Conservation (phyloP, 148 eudicot genomes). For the Rhododendron mucronatum region DNA sequence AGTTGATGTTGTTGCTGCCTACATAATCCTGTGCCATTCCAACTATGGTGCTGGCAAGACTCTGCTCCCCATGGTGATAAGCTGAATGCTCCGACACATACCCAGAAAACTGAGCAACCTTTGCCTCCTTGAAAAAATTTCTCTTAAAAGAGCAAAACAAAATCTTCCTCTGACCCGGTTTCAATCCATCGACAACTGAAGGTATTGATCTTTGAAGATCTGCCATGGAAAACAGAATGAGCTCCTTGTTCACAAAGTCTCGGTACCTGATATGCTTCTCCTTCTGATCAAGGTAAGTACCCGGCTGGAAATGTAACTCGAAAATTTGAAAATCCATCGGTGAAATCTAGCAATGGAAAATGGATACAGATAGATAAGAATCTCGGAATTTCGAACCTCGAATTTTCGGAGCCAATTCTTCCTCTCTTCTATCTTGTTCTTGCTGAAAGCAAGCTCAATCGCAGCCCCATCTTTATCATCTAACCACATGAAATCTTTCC, state of each 20-base stretch:
- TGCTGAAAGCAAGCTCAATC: conserved; percentile 95
- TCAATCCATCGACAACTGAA: conserved; percentile 85
- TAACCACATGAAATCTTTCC: conserved; percentile 68
- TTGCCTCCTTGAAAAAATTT: conserved; percentile 56
- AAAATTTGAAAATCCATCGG: no score
- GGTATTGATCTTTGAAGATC: conserved; percentile 96
- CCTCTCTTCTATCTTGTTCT: conserved; percentile 90
- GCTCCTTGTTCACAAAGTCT: conserved; percentile 92
- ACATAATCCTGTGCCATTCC: conserved; percentile 94
- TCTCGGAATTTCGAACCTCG: conserved; percentile 39
- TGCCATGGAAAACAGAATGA: conserved; percentile 81
- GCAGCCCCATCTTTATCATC: conserved; percentile 75
- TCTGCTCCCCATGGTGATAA: conserved; percentile 91
- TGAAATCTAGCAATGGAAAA: no score
- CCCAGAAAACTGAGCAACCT: conserved; percentile 82
- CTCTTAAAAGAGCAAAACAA: conserved; percentile 78
- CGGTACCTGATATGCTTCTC: conserved; percentile 62
- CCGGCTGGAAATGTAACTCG: conserved; percentile 34
- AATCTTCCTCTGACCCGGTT: conserved; percentile 96
- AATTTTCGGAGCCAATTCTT: conserved; percentile 86
- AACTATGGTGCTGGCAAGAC: conserved; percentile 72
- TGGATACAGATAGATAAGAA: not conserved
- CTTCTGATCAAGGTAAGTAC: conserved; percentile 58
- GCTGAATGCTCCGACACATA: conserved; percentile 91
- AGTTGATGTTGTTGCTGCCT: conserved; percentile 83